Percentiles rank a stretch among this genome's conserved stretches.
Conservation (phyloP, 768 basidiomycete species). For the Pholiota microspora region DNA sequence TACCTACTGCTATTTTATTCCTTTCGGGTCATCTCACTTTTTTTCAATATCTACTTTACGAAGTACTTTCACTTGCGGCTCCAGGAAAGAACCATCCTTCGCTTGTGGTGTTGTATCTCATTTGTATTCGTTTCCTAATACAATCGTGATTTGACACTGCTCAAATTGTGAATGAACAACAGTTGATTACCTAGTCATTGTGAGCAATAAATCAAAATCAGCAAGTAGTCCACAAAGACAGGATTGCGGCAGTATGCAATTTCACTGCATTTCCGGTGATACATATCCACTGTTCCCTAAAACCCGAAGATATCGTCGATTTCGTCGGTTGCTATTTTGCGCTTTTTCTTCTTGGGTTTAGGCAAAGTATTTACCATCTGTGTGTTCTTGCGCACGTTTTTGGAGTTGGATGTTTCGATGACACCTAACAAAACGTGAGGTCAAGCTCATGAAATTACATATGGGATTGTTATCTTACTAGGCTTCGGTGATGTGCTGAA, state of each 20-base stretch:
- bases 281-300: constrained; percentile 14
- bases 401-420: not conserved
- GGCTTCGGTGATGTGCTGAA: not conserved
- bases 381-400: not conserved
- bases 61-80: constrained; percentile 18
- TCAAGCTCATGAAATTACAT: not conserved
- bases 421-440: not conserved
- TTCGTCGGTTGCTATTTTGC: constrained; percentile 47
- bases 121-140: constrained; percentile 16
- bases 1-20: constrained; percentile 20
- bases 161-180: not conserved
- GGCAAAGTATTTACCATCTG: not conserved
- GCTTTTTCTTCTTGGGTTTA: constrained; percentile 32
- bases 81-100: constrained; percentile 14
- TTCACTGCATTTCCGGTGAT: too few relatives aligned
- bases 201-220: too few relatives aligned
- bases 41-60: constrained; percentile 16
- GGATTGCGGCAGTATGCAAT: too few relatives aligned
- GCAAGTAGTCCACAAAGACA: too few relatives aligned
- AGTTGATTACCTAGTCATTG: too few relatives aligned
- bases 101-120: not conserved
- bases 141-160: constrained; percentile 13
- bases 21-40: constrained; percentile 6
- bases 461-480: not conserved
- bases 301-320: constrained; percentile 70